Evolutionary conservation across 768 basidiomycete species (phyloP).

Genomic region (Calocera viscosa): DNA sequence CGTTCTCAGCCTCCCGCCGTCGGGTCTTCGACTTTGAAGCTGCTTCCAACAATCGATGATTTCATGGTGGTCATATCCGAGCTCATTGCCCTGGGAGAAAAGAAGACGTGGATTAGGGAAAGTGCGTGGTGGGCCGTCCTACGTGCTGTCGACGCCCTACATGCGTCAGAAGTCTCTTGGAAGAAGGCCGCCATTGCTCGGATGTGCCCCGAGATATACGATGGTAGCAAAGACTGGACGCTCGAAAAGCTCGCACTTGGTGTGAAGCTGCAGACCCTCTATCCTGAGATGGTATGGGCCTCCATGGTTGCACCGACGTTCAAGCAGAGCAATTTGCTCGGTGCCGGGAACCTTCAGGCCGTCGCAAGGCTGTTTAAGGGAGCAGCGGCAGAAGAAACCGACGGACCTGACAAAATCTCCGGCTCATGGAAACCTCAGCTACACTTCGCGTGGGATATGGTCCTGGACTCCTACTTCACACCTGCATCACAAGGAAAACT

Average conservation of each 20-base stretch:
- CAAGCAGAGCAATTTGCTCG: slow-evolving; percentile 58
- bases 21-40: neutral
- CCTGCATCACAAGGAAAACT: slow-evolving; percentile 24
- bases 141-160: slow-evolving; percentile 48
- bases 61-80: slow-evolving; percentile 48
- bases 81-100: slow-evolving; percentile 58
- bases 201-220: slow-evolving; percentile 43
- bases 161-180: slow-evolving; percentile 54
- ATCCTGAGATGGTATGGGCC: slow-evolving; percentile 57
- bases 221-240: slow-evolving; percentile 50
- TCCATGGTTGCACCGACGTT: slow-evolving; percentile 55
- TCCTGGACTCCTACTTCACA: slow-evolving; percentile 64
- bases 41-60: slow-evolving; percentile 39
- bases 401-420: slow-evolving; percentile 30
- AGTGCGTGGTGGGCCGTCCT: slow-evolving; percentile 77
- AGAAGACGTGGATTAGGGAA: slow-evolving; percentile 84
- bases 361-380: slow-evolving; percentile 65
- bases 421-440: slow-evolving; percentile 74
- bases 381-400: slow-evolving; percentile 42
- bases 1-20: slow-evolving; percentile 35
- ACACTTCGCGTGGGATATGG: slow-evolving; percentile 81
- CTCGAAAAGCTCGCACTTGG: slow-evolving; percentile 79
- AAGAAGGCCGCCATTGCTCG: slow-evolving; percentile 47
- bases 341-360: slow-evolving; percentile 53
- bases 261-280: slow-evolving; percentile 50